Base-by-base conservation (phyloP, 129 eudicot species). In the Arctium minus region DNA sequence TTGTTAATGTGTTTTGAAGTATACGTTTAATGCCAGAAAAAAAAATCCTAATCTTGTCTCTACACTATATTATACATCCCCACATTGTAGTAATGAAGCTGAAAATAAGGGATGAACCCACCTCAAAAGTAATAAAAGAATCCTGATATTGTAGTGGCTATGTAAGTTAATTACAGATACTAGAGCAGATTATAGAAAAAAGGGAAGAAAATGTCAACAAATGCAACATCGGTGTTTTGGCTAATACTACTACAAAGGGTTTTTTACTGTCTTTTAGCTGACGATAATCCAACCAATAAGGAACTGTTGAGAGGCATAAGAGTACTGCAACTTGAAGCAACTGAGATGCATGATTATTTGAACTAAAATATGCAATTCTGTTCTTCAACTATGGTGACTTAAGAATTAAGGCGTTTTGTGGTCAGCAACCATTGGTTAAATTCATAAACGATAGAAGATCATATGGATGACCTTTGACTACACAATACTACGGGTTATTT, bases 341-440 rank as follows among this genome's bases (percentile, higher is more conserved):
- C 78, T 68, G 79, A 60, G 65, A 60, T 60, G 68, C 68, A 60
- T 60, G 29, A 60, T 60, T 60, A 5, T n/a, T 53, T 60, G 29
- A 60, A 60, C 68, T 60, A n/a, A 60, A 60, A 60, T 60, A 60
- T 60, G 68, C 29, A 60, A 60, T 30, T 79, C 39, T 13, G 18
- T 67, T 74, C 35, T 73, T 30, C 46, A 65, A 75, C 68, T 73
- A 38, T n/a, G n/a, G 10, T 74, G 56, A 76, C 31, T 83, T 56
- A 56, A 17, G 65, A 56, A 27, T 56, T 56, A 3, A 75, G 85
- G 40, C 80, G 27, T 30, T 46, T 89, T 85, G 86, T 78, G 70
- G 87, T 79, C 73, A 27, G n/a, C 35, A 12, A 13, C 17, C 8
- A 22, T 37, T 80, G 13, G 60, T 46, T 36, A 64, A 72, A 35